A percentile compares a stretch with the other conserved stretches of the same genome.
Conservation (phyloP, 2,329 filamentous ascomycete genomes). For the Colletotrichum lini region DNA sequence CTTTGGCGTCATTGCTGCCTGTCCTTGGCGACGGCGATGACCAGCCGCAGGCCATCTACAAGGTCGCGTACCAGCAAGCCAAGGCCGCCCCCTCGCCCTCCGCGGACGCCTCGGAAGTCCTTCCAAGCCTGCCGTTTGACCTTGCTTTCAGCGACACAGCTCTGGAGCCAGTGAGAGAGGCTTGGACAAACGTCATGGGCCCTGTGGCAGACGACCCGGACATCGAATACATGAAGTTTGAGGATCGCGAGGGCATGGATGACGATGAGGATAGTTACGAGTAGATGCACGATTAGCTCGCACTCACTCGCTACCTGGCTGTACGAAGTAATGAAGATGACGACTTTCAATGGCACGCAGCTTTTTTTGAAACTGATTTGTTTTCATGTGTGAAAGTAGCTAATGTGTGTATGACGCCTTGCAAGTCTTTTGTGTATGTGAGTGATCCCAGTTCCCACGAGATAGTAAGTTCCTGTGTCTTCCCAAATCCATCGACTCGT, state of each 20-base stretch:
- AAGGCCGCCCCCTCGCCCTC: conserved; percentile 48
- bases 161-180: conserved; percentile 75
- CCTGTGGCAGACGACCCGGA: conserved; percentile 59
- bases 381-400: conserved; percentile 21
- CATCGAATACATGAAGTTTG: conserved; percentile 80
- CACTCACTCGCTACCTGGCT: conserved; percentile 13
- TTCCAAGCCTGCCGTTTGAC: conserved; percentile 73
- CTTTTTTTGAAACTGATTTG: conserved; percentile 5
- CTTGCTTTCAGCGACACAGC: conserved; percentile 82
- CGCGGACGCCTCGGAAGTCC: conserved; percentile 61
- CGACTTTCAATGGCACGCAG: conserved; percentile 17
- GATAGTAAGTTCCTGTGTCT: conserved; percentile 21
- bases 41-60: conserved; percentile 60
- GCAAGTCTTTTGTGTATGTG: conserved; percentile 17
- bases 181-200: conserved; percentile 77
- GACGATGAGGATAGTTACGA: conserved; percentile 69
- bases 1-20: conserved; percentile 59
- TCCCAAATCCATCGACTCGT: conserved; percentile 1
- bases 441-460: conserved; percentile 4
- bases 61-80: conserved; percentile 70
- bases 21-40: conserved; percentile 49
- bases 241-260: conserved; percentile 76
- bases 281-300: conserved; percentile 43
- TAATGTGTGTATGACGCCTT: conserved; percentile 36
- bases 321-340: conserved; percentile 44